Base-by-base conservation (phyloP, 169 alveolate genomes). In the Cyclospora cayetanensis region DNA sequence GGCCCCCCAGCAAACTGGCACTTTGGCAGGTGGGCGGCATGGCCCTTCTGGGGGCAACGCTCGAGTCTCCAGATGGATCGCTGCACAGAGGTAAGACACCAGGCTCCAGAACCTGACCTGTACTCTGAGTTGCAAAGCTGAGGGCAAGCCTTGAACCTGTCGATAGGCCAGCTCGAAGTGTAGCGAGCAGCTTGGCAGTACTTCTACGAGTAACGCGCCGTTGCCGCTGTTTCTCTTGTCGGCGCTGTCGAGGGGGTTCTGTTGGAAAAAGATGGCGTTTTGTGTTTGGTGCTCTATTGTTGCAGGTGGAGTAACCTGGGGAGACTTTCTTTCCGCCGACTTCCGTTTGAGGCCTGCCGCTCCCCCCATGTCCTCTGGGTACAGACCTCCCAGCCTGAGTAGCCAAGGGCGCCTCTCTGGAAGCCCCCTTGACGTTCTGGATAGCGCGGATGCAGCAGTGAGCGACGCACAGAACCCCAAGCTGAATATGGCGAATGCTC, bases 11-110 rank as follows among this genome's bases (percentile, higher is more conserved):
- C 41, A 77, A 77, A n/a, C 84, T 85, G 39, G 46, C 68, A 4
- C 91, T 85, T 7, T 85, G 91, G 91, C 55, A 55, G 41, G 91
- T 85, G n/a, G 91, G 91, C 15, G 66, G 53, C n/a, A 85, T 85
- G 91, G 68, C 55, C n/a, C 84, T 85, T 2, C 70, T 85, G 70
- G 91, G 82, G 9, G 91, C 68, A 25, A 66, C 91, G 2, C 27
- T 39, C 46, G 84, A 53, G 43, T 66, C 70, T 0, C 74, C 55
- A 25, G 84, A 85, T 20, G 91, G 68, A n/a, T 12, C 76, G 12
- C 76, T 41, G n/a, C 50, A 46, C 72, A 77, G 87, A 77, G 43
- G 68, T 42, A 77, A 77, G 82, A n/a, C n/a, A n/a, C n/a, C n/a
- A n/a, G n/a, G n/a, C n/a, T n/a, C n/a, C n/a, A n/a, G n/a, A n/a